Base-by-base conservation (phyloP, 768 basidiomycete genomes). In the Boletellus ananiceps region DNA sequence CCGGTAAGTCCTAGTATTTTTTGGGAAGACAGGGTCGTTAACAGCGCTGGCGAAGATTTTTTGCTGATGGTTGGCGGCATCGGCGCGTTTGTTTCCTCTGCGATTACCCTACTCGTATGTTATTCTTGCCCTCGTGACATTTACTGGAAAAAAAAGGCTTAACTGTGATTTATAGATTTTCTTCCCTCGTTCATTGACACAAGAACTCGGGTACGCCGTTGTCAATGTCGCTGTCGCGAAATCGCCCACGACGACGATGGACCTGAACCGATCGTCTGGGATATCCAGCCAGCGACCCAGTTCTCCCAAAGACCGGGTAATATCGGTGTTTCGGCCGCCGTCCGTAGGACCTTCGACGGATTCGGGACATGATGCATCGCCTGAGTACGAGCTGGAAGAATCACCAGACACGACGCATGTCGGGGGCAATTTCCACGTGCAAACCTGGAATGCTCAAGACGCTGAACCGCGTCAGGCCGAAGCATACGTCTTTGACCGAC, bases 71-170 rank as follows among this genome's bases (percentile, higher is more conserved):
- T 84, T 46, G 83, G 80, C 18, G 87, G 77, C 15, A 76, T 91
- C 27, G 88, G 88, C 13, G 83, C 83, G 57, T 82, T 90, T 59
- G 74, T 88, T 18, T 91, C 88, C 4, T 88, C 88, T 21, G 81
- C 81, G 15, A 86, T 91, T 19, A 92, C 89, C 4, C 74, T 92
- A 29, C 73, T 91, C 29, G 88, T 88, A 59, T 60, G 82, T 66
- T 41, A 14, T 41, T 16, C 21, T 19, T 23, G n/a, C 35, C 19
- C 38, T 41, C 27, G 47, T 27, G 14, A 9, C 32, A 38, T 18
- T 25, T 4, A 35, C 19, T 39, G 40, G 39, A 33, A 29, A 9
- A 16, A 11, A 8, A 19, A 19, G 19, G 13, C 8, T 19, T 12
- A 23, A 35, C 18, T 27, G 21, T 44, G 7, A 37, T 33, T 27